These are phyloP conservation scores for Apiospora kogelbergensis DNA, from an alignment of 2,329 filamentous ascomycete genomes.

Conservation along the genomic window DNA sequence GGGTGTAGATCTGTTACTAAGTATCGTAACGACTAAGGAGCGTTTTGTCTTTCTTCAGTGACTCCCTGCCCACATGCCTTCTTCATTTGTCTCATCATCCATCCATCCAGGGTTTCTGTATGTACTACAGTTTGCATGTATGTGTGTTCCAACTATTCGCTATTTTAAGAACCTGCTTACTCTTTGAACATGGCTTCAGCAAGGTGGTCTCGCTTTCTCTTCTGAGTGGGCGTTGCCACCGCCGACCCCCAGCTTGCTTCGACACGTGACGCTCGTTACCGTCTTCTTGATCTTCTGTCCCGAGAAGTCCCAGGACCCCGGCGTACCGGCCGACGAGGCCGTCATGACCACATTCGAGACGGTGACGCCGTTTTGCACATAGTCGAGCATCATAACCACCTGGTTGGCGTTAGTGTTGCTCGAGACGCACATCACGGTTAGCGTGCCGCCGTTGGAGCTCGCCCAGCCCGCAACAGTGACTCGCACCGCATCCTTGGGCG, in stretches of 20 bases:
- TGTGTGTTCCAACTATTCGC: too few relatives aligned
- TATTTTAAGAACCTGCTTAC: background rate
- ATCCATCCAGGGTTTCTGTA: background rate
- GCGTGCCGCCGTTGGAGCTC: constrained; percentile 18
- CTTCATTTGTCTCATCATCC: background rate
- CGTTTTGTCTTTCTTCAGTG: background rate
- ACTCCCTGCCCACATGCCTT: background rate
- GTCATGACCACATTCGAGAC: constrained; percentile 14
- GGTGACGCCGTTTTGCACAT: constrained; percentile 3
- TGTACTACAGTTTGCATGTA: too few relatives aligned
- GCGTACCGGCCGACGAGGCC: background rate
- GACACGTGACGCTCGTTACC: constrained; percentile 14
- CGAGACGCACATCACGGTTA: constrained; percentile 16
- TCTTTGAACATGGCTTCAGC: background rate
- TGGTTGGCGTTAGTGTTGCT: constrained; percentile 15
- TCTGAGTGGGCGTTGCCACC: background rate
- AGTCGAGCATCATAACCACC: constrained; percentile 10
- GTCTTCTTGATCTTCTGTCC: constrained; percentile 19
- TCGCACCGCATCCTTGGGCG: constrained; percentile 13
- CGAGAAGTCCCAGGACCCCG: constrained; percentile 18
- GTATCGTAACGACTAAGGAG: background rate
- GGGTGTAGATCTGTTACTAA: background rate
- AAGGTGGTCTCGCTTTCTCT: background rate
- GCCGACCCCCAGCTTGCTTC: constrained; percentile 15
- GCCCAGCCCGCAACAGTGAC: constrained; percentile 18